Percentiles rank a stretch among this genome's conserved stretches.
Conservation (phyloP, 768 basidiomycete genomes). For the Mrakia blollopis region DNA sequence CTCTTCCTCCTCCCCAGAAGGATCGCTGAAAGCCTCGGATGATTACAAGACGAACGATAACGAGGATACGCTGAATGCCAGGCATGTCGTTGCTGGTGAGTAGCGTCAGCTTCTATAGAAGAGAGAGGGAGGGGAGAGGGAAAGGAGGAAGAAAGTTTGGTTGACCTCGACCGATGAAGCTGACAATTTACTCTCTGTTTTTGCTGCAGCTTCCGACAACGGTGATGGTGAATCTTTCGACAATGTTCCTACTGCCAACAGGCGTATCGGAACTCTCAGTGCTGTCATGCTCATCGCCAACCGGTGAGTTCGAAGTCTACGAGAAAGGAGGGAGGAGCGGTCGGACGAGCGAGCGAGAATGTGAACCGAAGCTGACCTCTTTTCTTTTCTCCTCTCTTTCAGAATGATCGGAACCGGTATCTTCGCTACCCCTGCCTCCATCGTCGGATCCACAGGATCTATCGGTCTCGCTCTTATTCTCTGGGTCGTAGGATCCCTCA, state of each 20-base stretch:
- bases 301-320: neutral
- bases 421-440: slow-evolving; percentile 34
- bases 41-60: neutral
- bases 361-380: no score
- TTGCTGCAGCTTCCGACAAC: slow-evolving; percentile 1
- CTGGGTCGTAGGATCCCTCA: slow-evolving; percentile 32
- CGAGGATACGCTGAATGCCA: neutral
- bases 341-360: neutral
- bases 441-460: slow-evolving; percentile 30
- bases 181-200: neutral
- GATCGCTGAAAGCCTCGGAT: neutral
- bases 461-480: slow-evolving; percentile 32
- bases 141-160: neutral
- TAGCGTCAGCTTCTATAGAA: neutral
- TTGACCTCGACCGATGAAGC: neutral
- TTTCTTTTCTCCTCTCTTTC: neutral
- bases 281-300: slow-evolving; percentile 30
- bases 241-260: neutral
- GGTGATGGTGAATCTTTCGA: slow-evolving; percentile 28
- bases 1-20: neutral
- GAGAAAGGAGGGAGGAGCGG: neutral
- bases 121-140: neutral
- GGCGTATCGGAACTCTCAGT: slow-evolving; percentile 17
- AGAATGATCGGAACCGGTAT: slow-evolving; percentile 34
- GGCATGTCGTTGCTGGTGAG: neutral